Base-by-base conservation (phyloP, 257 asterid genomes). In the Petunia secreta region DNA sequence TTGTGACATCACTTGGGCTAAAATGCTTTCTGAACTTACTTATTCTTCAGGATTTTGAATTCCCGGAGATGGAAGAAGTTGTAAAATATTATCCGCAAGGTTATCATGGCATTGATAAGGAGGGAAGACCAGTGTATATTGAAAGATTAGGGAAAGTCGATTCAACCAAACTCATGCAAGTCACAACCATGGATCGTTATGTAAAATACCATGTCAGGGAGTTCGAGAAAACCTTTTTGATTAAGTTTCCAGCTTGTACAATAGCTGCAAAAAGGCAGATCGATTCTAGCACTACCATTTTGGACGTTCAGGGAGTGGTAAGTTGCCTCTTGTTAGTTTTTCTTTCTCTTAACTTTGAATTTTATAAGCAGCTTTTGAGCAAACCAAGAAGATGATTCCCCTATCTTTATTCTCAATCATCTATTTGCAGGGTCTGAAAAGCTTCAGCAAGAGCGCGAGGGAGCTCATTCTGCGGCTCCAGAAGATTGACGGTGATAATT, bases 241-340 rank as follows among this genome's bases (percentile, higher is more conserved):
- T 91, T 50, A 93, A 93, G 91, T 95, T 95, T 86, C 98, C 98
- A 65, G 97, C 98, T 84, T 93, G 99, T 86, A 91, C 96, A 79
- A 91, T 93, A 81, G 98, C 99, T 11, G 96, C 99, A 75, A 95
- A 95, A 87, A 88, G 94, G 66, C 98, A 91, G 87, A 96, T 96
- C 77, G 98, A 96, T 88, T 91, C 93, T 14, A 96, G 98, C 91
- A 94, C 98, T 6, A 96, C 98, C 65, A 89, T 96, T 84, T 88
- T 96, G 90, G 98, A 96, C 83, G 99, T 96, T 82, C 99, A 96
- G n/a, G 97, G 99, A 63, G 95, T 96, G 94, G 99, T 96, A 91
- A 37, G 97, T 87, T 73, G 52, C 64, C 76, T 76, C 48, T 60
- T n/a, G 41, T 69, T 5, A 48, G 37, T 63, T 75, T 36, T 60